These are phyloP conservation scores for Naganishia albida DNA, from an alignment of 1,284 basidiomycete genomes.

Conservation along the genomic window DNA sequence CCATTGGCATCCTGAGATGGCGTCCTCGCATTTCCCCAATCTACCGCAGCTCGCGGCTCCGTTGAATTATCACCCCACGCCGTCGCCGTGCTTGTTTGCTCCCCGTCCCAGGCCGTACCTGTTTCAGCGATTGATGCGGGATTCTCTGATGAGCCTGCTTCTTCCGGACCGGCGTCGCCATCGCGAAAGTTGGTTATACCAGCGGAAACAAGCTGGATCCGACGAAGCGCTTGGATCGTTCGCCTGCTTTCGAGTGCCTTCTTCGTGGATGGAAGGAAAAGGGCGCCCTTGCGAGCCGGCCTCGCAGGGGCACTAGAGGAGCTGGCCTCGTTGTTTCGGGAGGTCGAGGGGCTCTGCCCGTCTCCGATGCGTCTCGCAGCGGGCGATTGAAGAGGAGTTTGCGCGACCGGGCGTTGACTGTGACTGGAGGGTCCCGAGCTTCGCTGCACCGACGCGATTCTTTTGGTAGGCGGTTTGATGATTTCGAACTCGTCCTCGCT, in stretches of 20 bases:
- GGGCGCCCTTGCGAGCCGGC: not conserved
- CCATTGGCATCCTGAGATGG: not conserved
- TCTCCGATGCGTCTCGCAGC: not conserved
- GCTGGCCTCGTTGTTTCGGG: not conserved
- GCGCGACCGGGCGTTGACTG: not conserved
- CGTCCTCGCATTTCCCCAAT: not conserved
- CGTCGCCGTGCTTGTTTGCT: not conserved
- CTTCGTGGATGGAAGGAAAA: constrained; percentile 19
- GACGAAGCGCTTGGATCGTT: constrained; percentile 18
- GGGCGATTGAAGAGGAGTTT: not conserved
- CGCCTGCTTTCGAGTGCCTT: constrained; percentile 17
- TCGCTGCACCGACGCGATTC: not conserved
- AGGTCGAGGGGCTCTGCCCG: not conserved
- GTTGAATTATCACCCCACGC: not conserved
- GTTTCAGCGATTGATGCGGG: constrained; percentile 1
- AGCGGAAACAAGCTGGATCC: constrained; percentile 22
- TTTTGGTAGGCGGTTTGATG: constrained; percentile 8
- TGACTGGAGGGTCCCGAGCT: not conserved
- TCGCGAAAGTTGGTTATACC: constrained; percentile 16
- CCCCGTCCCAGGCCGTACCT: not conserved
- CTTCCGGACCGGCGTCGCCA: not conserved
- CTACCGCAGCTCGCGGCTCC: not conserved
- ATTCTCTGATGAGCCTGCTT: not conserved
- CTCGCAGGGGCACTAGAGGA: not conserved
- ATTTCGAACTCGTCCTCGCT: constrained; percentile 23